Evolutionary conservation across 345 rosid genomes (phyloP).

Genomic region (Sapria himalayana): DNA sequence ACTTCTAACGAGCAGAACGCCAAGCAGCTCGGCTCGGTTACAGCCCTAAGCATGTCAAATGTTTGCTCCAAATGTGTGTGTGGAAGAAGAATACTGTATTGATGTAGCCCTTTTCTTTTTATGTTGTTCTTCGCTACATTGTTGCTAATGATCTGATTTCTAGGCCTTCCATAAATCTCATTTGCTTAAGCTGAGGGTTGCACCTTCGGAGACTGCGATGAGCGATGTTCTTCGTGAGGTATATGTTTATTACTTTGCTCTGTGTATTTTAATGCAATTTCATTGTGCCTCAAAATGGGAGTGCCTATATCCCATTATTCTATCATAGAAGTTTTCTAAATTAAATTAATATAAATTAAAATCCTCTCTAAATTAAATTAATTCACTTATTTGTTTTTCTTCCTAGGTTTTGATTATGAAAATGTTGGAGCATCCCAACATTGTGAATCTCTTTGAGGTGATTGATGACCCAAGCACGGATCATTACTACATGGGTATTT

Average conservation of each 20-base stretch:
- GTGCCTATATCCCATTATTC: too few relatives aligned
- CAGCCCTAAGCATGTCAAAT: too few relatives aligned
- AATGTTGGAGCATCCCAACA: slow-evolving; percentile 84
- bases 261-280: neutral
- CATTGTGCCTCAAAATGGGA: neutral
- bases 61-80: too few relatives aligned
- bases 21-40: too few relatives aligned
- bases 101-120: too few relatives aligned
- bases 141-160: slow-evolving; percentile 9
- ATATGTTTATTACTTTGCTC: slow-evolving; percentile 7
- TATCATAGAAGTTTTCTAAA: too few relatives aligned
- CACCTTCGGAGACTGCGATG: slow-evolving; percentile 99
- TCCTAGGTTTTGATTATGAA: slow-evolving; percentile 85
- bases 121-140: too few relatives aligned
- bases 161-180: slow-evolving; percentile 96
- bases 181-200: slow-evolving; percentile 62
- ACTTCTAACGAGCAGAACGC: too few relatives aligned
- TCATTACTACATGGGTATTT: slow-evolving; percentile 94
- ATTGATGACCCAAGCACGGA: slow-evolving; percentile 90
- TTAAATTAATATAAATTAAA: too few relatives aligned
- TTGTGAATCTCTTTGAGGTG: slow-evolving; percentile 91
- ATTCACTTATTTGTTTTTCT: slow-evolving; percentile 3
- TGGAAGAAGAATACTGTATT: too few relatives aligned
- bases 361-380: too few relatives aligned
- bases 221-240: slow-evolving; percentile 94